Evolutionary conservation across 2,329 filamentous ascomycete species (phyloP), one percentile per base, ranked within the genome.

Genomic region (Fusarium redolens): DNA sequence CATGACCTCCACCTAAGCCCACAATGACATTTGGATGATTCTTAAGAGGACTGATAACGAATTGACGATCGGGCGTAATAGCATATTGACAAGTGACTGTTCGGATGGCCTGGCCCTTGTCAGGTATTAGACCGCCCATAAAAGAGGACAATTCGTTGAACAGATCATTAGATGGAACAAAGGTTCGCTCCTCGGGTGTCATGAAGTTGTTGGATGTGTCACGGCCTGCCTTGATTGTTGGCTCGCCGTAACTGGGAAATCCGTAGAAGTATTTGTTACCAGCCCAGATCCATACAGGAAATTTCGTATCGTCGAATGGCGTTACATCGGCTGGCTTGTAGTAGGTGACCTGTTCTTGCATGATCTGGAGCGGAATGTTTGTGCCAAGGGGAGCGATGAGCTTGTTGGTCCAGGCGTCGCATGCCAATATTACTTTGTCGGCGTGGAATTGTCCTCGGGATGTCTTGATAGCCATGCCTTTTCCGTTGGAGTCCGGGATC

Each of bases 31-130:
- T 48, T 0, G 61, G 52, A 3, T 78, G 45, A 8, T 50, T 61
- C 31, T 69, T 61, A 14, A 78, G 28, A 0, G 73, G 69, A 10
- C 74, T 72, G 11, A 78, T 74, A 4, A 78, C 48, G 2, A 78
- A 75, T 33, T 76, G 76, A 3, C 76, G 69, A 28, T 74, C 75
- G 0, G 76, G 76, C 0, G 76, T 78, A 2, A 77, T 73, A 0
- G 76, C 69, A 14, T 78, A 78, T n/a, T 78, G 76, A 11, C 76
- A 78, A 1, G 76, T 78, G 13, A 78, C 62, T 7, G 76, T 78
- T 9, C 76, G 72, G 17, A 77, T 17, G 1, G 71, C 55, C 11
- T 61, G 22, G 1, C 35, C 75, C 54, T 63, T 72, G 7, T n/a
- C 18, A 0, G 66, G 72, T 30, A 73, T 73, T 4, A 73, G 30